phyloP scores from a whole-genome alignment of 192 early-diverging fungal species.

The Backusella mclennaniae region DNA sequence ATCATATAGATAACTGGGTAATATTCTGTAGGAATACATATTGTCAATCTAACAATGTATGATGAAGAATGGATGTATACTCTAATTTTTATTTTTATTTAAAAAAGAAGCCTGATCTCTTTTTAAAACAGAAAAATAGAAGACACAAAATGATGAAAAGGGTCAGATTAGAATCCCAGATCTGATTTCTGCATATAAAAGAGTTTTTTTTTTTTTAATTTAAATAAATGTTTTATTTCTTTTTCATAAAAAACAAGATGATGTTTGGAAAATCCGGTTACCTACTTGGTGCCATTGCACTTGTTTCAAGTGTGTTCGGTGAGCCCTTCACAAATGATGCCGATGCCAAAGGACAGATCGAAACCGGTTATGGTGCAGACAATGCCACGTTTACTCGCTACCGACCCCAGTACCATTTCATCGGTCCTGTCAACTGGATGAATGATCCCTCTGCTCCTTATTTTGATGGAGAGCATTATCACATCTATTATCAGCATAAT shows the following conservation, averaged over 20 bases:
- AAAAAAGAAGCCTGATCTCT: too few species aligned
- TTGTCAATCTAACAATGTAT: too few species aligned
- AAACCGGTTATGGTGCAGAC: constrained; percentile 19
- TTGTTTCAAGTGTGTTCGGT: background rate
- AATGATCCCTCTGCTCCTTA: constrained; percentile 32
- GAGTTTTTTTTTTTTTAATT: too few species aligned
- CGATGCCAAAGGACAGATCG: background rate
- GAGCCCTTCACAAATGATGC: background rate
- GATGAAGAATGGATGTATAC: too few species aligned
- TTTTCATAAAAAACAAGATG: background rate
- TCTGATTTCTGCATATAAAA: background rate
- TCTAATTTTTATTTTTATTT: too few species aligned
- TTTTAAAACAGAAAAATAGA: too few species aligned
- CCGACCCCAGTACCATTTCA: constrained; percentile 17
- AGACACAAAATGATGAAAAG: too few species aligned
- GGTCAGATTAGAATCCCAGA: background rate
- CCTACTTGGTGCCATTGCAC: background rate
- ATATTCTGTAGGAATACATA: too few species aligned
- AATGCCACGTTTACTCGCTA: background rate
- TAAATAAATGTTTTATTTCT: too few species aligned
- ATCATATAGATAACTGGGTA: background rate
- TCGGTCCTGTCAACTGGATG: constrained; percentile 28
- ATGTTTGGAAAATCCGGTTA: background rate
- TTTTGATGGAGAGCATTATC: constrained; percentile 15
- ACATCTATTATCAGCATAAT: constrained; percentile 22